A percentile compares a stretch with the other conserved stretches of the same genome.
Conservation (phyloP, 352 stramenopile species). For the Phytophthora pistaciae region DNA sequence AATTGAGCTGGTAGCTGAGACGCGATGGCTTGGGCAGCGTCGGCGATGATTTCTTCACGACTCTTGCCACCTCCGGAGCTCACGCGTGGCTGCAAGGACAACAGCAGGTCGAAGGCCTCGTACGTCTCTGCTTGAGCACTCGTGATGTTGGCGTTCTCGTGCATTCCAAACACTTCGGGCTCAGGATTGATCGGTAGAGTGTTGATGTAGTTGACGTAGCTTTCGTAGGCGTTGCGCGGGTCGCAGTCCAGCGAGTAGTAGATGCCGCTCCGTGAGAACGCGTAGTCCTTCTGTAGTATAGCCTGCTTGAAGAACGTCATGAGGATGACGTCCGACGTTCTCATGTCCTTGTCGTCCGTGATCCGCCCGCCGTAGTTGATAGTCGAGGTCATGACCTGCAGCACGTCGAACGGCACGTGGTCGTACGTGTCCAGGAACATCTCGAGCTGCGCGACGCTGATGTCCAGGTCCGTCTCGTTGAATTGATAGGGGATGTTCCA, state of each 20-base stretch:
- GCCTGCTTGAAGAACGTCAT: constrained; percentile 91
- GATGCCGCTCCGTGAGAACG: constrained; percentile 74
- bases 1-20: constrained; percentile 76
- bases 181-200: constrained; percentile 91
- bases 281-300: constrained; percentile 82
- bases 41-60: constrained; percentile 90
- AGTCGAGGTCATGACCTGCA: constrained; percentile 94
- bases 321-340: constrained; percentile 92
- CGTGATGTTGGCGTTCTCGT: constrained; percentile 96
- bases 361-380: constrained; percentile 96
- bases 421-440: constrained; percentile 94
- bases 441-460: constrained; percentile 85
- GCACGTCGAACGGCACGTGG: constrained; percentile 86
- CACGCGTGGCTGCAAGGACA: constrained; percentile 89
- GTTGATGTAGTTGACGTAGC: constrained; percentile 96
- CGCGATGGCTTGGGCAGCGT: constrained; percentile 87
- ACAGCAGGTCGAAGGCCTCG: constrained; percentile 88
- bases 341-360: constrained; percentile 95
- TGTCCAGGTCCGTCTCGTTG: constrained; percentile 96
- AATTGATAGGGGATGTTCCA: constrained; percentile 99
- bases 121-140: constrained; percentile 92
- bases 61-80: constrained; percentile 80
- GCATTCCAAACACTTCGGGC: constrained; percentile 95
- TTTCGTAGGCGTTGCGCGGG: constrained; percentile 73
- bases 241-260: constrained; percentile 81